A percentile compares a stretch with the other conserved stretches of the same genome.
phyloP scores from a whole-genome alignment of 345 rosid genomes.

The Dipteronia dyeriana region DNA sequence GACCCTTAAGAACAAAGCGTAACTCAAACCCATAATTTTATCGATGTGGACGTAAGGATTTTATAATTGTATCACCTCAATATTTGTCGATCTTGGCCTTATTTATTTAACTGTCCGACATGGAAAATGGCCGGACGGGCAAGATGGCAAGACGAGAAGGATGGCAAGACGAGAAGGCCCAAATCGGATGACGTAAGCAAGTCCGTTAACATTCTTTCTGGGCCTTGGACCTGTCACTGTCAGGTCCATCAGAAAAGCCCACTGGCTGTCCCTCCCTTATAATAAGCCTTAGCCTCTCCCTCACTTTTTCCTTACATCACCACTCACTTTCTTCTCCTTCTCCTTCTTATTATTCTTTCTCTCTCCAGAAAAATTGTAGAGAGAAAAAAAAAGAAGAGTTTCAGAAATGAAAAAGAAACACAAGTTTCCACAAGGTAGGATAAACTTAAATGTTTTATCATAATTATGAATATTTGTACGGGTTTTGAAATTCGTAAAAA shows the following conservation, averaged over 20 bases:
- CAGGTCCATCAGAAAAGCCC: constrained; percentile 45
- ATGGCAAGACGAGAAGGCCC: constrained; percentile 26
- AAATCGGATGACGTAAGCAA: constrained; percentile 12
- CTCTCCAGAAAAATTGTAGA: neutral
- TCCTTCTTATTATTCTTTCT: constrained; percentile 13
- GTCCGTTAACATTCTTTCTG: constrained; percentile 35
- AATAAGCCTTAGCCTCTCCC: constrained; percentile 17
- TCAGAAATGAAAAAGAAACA: constrained; percentile 41
- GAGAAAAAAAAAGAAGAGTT: constrained; percentile 39
- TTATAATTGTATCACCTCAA: no score
- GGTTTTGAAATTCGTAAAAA: no score
- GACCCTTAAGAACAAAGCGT: no score
- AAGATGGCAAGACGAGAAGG: no score
- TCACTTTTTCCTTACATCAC: constrained; percentile 10
- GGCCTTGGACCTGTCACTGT: constrained; percentile 47
- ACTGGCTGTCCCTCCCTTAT: constrained; percentile 22
- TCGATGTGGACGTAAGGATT: no score
- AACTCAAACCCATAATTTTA: no score
- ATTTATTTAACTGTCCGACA: no score
- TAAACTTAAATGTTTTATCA: neutral
- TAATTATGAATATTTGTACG: no score
- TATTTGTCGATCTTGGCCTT: no score
- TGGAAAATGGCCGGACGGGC: constrained; percentile 26
- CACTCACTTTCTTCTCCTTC: constrained; percentile 1
- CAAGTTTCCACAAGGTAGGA: constrained; percentile 44